Conservation (phyloP, 306 rosid species). For the Quercus gilva region DNA sequence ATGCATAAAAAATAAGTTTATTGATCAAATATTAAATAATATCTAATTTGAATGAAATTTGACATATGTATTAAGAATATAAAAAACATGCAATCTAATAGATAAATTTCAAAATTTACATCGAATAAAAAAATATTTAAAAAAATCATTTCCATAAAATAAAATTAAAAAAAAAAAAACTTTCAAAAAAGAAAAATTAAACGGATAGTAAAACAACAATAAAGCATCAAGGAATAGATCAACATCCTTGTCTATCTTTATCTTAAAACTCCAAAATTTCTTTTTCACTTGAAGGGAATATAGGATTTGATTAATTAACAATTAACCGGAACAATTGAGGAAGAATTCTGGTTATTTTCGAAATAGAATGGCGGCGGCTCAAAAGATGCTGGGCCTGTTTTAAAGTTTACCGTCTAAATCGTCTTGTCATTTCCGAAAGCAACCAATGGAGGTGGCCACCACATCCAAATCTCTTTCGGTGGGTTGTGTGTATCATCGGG, state of each 20-base stretch:
- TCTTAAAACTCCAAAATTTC: neutral
- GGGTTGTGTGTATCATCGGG: neutral
- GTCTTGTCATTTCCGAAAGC: slow-evolving; percentile 16
- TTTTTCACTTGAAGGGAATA: neutral
- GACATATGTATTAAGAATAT: too few relatives aligned
- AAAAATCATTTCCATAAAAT: too few relatives aligned
- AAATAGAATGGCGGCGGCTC: neutral
- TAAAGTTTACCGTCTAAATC: neutral
- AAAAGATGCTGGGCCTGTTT: neutral
- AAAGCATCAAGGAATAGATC: too few relatives aligned
- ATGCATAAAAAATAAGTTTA: too few relatives aligned
- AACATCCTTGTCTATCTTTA: neutral
- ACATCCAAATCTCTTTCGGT: slow-evolving; percentile 10
- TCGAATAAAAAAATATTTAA: too few relatives aligned
- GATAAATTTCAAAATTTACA: too few relatives aligned
- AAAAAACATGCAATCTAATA: too few relatives aligned
- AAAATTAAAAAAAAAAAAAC: too few relatives aligned
- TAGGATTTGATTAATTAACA: neutral
- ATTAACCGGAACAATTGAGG: neutral
- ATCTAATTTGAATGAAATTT: too few relatives aligned
- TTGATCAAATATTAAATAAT: too few relatives aligned
- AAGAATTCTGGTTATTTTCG: neutral
- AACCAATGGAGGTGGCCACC: neutral
- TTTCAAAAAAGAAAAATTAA: too few relatives aligned
- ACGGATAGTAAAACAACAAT: too few relatives aligned